Base-by-base conservation (phyloP, 768 basidiomycete species). In the Panellus pusillus region DNA sequence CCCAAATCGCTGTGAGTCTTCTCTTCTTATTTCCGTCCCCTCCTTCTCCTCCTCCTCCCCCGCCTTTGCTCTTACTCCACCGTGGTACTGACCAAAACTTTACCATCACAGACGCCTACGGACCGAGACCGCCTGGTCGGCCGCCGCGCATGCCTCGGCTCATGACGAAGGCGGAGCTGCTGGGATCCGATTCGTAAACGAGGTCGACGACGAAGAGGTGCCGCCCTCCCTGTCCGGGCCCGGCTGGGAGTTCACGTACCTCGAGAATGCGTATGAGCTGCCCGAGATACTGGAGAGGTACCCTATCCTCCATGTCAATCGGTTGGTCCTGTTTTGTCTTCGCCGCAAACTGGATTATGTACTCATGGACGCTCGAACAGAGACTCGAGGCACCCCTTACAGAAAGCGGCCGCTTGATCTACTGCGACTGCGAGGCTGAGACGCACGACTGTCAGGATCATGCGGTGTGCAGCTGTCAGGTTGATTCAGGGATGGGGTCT, bases 201-300 rank as follows among this genome's bases (percentile, higher is more conserved):
- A 60, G 3, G 19, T 60, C 13, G 59, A 60, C 38, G 44, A 46
- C 3, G 59, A 60, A 18, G 51, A 56, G 31, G 19, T 56, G 11
- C 54, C 50, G 31, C 12, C 48, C 2, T 27, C 53, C 28, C 19
- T 50, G 12, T 29, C 28, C 6, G 47, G 43, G 9, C 24, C 27
- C 13, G 44, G 38, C 2, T 24, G 37, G 40, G 35, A 24, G 28
- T 60, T 60, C 18, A 12, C 14, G 17, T 60, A 60, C 41, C 51
- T 60, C 12, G 59, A 60, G 45, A 53, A 54, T 36, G n/a, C 28
- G 29, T 59, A 59, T 36, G n/a, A 24, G 3, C 47, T 19, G 12
- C 4, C 47, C 0, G 39, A 37, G 29, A 11, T 35, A 6, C 40
- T 58, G 11, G 15, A 9, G 11, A 14, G 32, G 20, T 38, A 40